phyloP scores from a whole-genome alignment of 495 filamentous ascomycete genomes.

The Geoglossum glabrum region DNA sequence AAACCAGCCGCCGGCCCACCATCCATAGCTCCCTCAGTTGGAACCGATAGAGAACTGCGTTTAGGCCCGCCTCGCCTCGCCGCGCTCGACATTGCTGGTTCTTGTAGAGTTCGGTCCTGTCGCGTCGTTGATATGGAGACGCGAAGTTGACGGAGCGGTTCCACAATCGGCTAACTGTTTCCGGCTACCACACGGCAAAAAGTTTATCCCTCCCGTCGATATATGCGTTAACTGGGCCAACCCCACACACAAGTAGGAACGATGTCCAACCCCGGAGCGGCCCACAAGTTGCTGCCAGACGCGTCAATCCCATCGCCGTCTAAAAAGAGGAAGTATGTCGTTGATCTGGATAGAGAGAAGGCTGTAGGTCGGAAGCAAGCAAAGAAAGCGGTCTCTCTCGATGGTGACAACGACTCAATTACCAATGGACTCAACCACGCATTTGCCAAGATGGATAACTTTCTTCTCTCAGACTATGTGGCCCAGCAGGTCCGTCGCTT shows the following conservation, averaged over 20 bases:
- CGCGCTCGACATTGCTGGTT: not conserved
- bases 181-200: not conserved
- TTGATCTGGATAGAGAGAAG: not conserved
- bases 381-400: constrained; percentile 16
- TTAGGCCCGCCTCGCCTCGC: not conserved
- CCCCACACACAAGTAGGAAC: no score
- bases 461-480: constrained; percentile 69
- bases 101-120: not conserved
- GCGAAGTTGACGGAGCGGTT: not conserved
- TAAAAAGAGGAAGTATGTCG: constrained; percentile 15
- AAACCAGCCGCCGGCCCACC: constrained; percentile 9
- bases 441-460: constrained; percentile 62
- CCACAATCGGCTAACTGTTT: not conserved
- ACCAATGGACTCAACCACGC: constrained; percentile 39
- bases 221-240: no score
- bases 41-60: not conserved
- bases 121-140: not conserved
- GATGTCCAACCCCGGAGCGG: constrained; percentile 17
- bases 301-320: constrained; percentile 1
- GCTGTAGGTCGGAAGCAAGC: constrained; percentile 30
- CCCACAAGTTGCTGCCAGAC: constrained; percentile 8
- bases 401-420: not conserved
- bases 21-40: constrained; percentile 9
- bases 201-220: constrained; percentile 1
- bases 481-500: constrained; percentile 60